These are phyloP conservation scores for Polyporus tsugae DNA, from an alignment of 1,284 basidiomycete genomes.

Conservation along the genomic window DNA sequence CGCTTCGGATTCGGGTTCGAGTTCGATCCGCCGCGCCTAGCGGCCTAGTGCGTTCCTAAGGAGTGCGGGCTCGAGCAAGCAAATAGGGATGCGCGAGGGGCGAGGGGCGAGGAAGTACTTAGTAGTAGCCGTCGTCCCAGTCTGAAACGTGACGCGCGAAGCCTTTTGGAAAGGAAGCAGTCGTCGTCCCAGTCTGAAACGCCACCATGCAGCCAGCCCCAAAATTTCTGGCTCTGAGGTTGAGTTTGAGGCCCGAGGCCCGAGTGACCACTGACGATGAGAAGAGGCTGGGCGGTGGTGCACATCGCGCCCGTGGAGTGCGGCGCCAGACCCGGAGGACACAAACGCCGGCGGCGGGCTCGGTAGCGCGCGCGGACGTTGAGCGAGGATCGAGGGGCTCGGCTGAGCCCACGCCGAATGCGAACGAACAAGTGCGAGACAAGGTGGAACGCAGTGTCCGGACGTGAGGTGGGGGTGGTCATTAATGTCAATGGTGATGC, in stretches of 20 bases:
- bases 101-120: background rate
- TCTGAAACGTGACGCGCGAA: background rate
- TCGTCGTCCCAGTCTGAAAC: background rate
- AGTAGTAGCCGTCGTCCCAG: background rate
- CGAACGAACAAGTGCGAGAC: background rate
- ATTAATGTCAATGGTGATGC: background rate
- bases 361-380: background rate
- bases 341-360: background rate
- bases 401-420: background rate
- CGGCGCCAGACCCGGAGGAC: background rate
- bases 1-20: background rate
- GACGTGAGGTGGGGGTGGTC: background rate
- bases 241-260: background rate
- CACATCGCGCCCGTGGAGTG: background rate
- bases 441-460: background rate
- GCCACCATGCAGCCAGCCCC: background rate
- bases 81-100: background rate
- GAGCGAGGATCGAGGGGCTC: background rate
- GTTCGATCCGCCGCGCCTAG: background rate
- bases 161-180: background rate
- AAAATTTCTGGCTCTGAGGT: background rate
- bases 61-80: background rate
- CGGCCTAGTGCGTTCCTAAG: background rate
- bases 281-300: background rate
- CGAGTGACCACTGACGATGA: background rate